Conservation (phyloP, 495 filamentous ascomycete species). For the Lasiosphaeria ovina region DNA sequence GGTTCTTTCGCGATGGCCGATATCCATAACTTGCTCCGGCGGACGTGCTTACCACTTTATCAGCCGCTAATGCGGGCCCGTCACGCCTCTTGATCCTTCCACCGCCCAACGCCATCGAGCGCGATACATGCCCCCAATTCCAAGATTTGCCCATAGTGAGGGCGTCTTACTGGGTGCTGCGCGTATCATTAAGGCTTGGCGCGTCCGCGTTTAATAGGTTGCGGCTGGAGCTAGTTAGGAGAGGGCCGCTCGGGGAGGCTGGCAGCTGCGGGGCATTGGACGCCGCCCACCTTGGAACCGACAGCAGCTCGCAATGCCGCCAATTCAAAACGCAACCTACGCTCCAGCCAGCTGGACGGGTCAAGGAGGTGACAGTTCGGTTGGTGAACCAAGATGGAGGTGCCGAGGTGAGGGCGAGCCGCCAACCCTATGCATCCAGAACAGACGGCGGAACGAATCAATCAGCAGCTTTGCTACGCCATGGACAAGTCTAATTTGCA, state of each 20-base stretch:
- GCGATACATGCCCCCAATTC: constrained; percentile 14
- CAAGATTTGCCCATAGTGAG: constrained; percentile 18
- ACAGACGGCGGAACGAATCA: not conserved
- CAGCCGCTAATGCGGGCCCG: constrained; percentile 32
- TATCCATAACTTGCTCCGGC: not conserved
- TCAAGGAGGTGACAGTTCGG: not conserved
- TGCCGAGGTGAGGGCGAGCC: not conserved
- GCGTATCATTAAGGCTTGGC: constrained; percentile 31
- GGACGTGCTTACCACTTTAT: constrained; percentile 16
- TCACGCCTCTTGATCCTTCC: constrained; percentile 26
- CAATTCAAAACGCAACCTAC: not conserved
- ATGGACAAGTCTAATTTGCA: not conserved
- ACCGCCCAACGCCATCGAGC: constrained; percentile 4
- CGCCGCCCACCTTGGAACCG: constrained; percentile 1
- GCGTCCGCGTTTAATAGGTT: constrained; percentile 35
- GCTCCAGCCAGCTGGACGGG: not conserved
- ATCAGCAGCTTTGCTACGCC: not conserved
- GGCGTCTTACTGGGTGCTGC: constrained; percentile 15
- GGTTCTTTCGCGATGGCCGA: constrained; percentile 4
- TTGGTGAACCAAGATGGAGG: not conserved
- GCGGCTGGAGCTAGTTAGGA: constrained; percentile 7
- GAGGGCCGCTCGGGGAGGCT: constrained; percentile 13
- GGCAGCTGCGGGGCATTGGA: constrained; percentile 9
- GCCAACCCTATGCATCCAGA: not conserved
- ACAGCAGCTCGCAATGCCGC: not conserved